These are phyloP conservation scores for Aspergillus egyptiacus DNA, from an alignment of 495 filamentous ascomycete species.

Conservation along the genomic window DNA sequence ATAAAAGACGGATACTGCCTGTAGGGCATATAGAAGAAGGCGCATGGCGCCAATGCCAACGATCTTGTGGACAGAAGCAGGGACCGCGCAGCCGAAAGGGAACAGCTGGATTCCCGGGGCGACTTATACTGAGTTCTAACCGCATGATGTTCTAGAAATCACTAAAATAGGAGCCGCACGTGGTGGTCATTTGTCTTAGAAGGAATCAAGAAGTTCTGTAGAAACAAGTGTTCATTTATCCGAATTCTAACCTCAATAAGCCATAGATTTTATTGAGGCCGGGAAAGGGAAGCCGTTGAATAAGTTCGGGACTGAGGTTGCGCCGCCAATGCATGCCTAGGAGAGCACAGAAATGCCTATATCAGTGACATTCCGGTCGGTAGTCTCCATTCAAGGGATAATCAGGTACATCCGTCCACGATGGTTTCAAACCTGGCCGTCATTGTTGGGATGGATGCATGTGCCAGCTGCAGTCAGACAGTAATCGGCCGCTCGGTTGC, in stretches of 20 bases:
- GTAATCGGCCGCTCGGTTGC: too few species aligned
- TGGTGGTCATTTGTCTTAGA: neutral
- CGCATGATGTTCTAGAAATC: neutral
- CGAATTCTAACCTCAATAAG: constrained; percentile 1
- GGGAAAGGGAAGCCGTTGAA: neutral
- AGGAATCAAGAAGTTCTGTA: neutral
- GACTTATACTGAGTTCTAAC: neutral
- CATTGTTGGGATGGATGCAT: too few species aligned
- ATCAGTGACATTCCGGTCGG: too few species aligned
- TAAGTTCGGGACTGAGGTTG: neutral
- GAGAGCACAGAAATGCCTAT: too few species aligned
- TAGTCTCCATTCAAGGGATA: too few species aligned
- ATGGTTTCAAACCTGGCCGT: too few species aligned
- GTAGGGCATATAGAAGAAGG: constrained; percentile 20
- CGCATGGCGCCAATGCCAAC: constrained; percentile 8
- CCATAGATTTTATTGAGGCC: neutral
- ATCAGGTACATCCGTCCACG: too few species aligned
- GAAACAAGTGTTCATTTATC: neutral
- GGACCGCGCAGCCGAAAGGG: neutral
- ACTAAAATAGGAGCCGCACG: neutral
- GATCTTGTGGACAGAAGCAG: neutral
- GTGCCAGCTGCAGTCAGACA: too few species aligned
- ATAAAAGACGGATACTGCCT: constrained; percentile 10
- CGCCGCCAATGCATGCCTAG: too few species aligned
- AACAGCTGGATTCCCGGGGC: neutral